A percentile compares a stretch with the other conserved stretches of the same genome.
These are phyloP conservation scores for Phytophthora tubulina DNA, from an alignment of 352 stramenopile species.

Conservation along the genomic window DNA sequence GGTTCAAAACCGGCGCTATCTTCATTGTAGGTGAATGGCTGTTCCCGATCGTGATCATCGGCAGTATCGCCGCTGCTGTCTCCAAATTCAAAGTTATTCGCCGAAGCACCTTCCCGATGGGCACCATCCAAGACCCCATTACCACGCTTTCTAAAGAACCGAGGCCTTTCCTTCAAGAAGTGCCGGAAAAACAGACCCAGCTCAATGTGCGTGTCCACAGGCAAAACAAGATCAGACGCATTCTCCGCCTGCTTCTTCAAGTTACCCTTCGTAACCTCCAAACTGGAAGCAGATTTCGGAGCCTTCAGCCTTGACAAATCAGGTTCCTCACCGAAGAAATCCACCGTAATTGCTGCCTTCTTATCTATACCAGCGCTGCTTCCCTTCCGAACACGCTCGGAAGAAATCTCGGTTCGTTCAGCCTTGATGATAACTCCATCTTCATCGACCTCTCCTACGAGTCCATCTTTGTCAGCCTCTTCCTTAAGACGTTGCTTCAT, in stretches of 20 bases:
- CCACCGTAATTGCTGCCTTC: conserved; percentile 50
- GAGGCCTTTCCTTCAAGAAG: conserved; percentile 80
- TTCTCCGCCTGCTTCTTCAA: conserved; percentile 65
- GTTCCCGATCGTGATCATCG: conserved; percentile 30
- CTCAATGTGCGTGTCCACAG: conserved; percentile 81
- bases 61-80: conserved; percentile 25
- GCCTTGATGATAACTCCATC: conserved; percentile 42
- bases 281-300: conserved; percentile 42
- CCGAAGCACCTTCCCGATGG: conserved; percentile 20
- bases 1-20: conserved; percentile 51
- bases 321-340: conserved; percentile 65
- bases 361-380: conserved; percentile 50
- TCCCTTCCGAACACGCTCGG: conserved; percentile 33
- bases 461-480: conserved; percentile 37
- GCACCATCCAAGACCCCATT: conserved; percentile 17
- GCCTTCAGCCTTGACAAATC: conserved; percentile 62
- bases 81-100: conserved; percentile 29
- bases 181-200: conserved; percentile 76
- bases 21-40: conserved; percentile 52
- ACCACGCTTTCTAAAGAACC: conserved; percentile 62
- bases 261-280: conserved; percentile 62
- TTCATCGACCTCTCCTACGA: conserved; percentile 44
- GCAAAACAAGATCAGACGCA: conserved; percentile 72
- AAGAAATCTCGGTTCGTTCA: conserved; percentile 23
- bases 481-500: conserved; percentile 40